Conservation (phyloP, 495 filamentous ascomycete species). For the Hypoxylon fragiforme region DNA sequence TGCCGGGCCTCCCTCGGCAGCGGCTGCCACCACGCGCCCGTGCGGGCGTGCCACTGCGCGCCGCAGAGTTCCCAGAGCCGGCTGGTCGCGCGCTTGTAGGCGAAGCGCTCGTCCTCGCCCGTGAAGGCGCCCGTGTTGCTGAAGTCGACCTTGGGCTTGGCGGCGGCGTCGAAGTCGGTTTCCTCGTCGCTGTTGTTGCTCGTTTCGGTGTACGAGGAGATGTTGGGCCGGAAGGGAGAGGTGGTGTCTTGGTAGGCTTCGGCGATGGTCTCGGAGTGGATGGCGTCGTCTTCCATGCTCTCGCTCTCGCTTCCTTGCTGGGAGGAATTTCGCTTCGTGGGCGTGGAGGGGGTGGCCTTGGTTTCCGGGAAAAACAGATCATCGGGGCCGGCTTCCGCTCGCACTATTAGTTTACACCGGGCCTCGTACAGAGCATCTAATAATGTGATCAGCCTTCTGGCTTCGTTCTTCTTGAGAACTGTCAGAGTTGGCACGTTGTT, state of each 20-base stretch:
- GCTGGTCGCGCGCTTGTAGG: slow-evolving; percentile 67
- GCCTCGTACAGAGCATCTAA: slow-evolving; percentile 74
- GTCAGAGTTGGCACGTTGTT: slow-evolving; percentile 61
- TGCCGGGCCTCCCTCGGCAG: slow-evolving; percentile 57
- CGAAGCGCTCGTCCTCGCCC: slow-evolving; percentile 73
- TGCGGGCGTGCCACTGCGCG: slow-evolving; percentile 62
- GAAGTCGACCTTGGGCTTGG: slow-evolving; percentile 53
- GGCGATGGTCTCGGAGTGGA: slow-evolving; percentile 68
- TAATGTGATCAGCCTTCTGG: slow-evolving; percentile 69
- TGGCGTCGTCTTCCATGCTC: slow-evolving; percentile 49
- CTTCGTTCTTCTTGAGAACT: slow-evolving; percentile 68
- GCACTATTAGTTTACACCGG: slow-evolving; percentile 63
- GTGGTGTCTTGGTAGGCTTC: slow-evolving; percentile 71
- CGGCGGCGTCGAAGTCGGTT: slow-evolving; percentile 45
- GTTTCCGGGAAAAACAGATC: slow-evolving; percentile 71
- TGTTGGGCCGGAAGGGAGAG: slow-evolving; percentile 72
- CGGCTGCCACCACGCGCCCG: slow-evolving; percentile 67
- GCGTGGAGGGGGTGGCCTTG: background rate
- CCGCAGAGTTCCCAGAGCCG: slow-evolving; percentile 73
- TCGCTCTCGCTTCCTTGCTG: slow-evolving; percentile 28
- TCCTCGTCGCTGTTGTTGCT: slow-evolving; percentile 51
- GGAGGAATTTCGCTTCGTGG: background rate
- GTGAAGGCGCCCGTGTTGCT: slow-evolving; percentile 60
- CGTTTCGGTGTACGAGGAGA: slow-evolving; percentile 57
- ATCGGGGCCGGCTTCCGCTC: slow-evolving; percentile 61